Percentiles rank a stretch among this genome's conserved stretches.
Conservation (phyloP, 2,329 filamentous ascomycete genomes). For the Penicillium sp. region DNA sequence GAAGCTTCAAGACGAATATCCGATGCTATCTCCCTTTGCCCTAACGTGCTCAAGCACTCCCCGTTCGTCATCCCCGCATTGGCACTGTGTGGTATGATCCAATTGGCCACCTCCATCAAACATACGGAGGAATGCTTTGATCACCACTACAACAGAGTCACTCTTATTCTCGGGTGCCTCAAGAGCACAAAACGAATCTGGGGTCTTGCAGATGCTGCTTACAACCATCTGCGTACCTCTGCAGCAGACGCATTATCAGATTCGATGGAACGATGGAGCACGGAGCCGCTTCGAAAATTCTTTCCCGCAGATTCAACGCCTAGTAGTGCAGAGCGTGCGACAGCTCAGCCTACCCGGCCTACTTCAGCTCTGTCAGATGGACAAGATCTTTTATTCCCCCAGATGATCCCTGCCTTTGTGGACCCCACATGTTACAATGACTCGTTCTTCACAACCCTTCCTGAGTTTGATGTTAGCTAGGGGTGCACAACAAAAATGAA, state of each 20-base stretch:
- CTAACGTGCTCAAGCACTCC: conserved; percentile 37
- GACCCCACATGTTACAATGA: conserved; percentile 39
- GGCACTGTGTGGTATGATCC: conserved; percentile 40
- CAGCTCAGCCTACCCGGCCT: conserved; percentile 19
- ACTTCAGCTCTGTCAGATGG: conserved; percentile 26
- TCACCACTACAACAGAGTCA: conserved; percentile 43
- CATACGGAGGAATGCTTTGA: conserved; percentile 44
- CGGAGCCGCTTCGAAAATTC: conserved; percentile 30
- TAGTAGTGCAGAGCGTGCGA: conserved; percentile 21
- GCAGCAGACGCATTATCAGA: conserved; percentile 36
- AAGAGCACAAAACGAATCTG: conserved; percentile 38
- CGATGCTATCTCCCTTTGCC: conserved; percentile 38
- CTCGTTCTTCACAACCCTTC: conserved; percentile 34
- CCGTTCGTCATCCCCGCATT: conserved; percentile 38
- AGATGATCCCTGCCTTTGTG: conserved; percentile 33
- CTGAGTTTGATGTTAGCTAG: conserved; percentile 33
- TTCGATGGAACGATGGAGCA: conserved; percentile 34
- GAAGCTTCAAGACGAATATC: conserved; percentile 41
- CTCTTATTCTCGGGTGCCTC: conserved; percentile 40
- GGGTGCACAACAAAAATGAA: neutral
- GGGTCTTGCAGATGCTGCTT: conserved; percentile 35
- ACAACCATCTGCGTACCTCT: conserved; percentile 32
- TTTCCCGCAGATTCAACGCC: conserved; percentile 27
- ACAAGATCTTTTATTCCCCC: conserved; percentile 33
- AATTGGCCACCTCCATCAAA: conserved; percentile 39